These are phyloP conservation scores for Cucurbita pepo DNA, from an alignment of 306 rosid genomes.

Conservation along the genomic window DNA sequence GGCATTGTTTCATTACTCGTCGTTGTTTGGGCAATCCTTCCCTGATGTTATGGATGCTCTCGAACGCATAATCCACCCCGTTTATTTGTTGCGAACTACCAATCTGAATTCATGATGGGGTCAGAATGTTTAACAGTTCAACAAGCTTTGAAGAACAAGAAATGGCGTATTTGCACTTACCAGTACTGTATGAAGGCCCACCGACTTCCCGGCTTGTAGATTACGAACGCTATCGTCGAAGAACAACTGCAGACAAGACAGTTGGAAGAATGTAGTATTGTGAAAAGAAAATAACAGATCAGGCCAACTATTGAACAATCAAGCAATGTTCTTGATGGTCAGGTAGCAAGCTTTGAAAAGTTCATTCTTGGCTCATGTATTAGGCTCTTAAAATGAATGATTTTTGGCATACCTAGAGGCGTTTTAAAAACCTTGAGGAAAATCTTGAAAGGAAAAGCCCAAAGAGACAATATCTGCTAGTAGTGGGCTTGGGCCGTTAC, in stretches of 20 bases:
- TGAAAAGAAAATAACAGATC: neutral
- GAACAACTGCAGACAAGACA: slow-evolving; percentile 37
- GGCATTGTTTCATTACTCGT: slow-evolving; percentile 58
- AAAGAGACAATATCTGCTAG: too few relatives aligned
- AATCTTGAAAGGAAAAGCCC: too few relatives aligned
- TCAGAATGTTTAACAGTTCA: neutral
- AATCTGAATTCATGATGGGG: slow-evolving; percentile 26
- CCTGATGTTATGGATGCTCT: slow-evolving; percentile 74
- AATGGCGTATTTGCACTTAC: slow-evolving; percentile 18
- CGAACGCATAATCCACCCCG: slow-evolving; percentile 62
- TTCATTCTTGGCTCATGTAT: neutral
- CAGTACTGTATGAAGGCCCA: slow-evolving; percentile 58
- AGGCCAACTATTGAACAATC: neutral
- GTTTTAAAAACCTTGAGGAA: too few relatives aligned
- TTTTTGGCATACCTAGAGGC: too few relatives aligned
- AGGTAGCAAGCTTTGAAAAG: neutral
- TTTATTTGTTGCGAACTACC: slow-evolving; percentile 33
- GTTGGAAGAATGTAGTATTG: neutral
- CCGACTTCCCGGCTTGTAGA: slow-evolving; percentile 35
- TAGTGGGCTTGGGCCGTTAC: too few relatives aligned
- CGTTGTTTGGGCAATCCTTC: slow-evolving; percentile 79
- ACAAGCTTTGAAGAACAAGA: neutral
- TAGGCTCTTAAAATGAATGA: too few relatives aligned
- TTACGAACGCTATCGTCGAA: slow-evolving; percentile 70
- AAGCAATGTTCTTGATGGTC: neutral